A percentile compares a stretch with the other conserved stretches of the same genome.
Evolutionary conservation across 805 yeast genomes (phyloP).

Genomic region (Candida vartiovaarae): DNA sequence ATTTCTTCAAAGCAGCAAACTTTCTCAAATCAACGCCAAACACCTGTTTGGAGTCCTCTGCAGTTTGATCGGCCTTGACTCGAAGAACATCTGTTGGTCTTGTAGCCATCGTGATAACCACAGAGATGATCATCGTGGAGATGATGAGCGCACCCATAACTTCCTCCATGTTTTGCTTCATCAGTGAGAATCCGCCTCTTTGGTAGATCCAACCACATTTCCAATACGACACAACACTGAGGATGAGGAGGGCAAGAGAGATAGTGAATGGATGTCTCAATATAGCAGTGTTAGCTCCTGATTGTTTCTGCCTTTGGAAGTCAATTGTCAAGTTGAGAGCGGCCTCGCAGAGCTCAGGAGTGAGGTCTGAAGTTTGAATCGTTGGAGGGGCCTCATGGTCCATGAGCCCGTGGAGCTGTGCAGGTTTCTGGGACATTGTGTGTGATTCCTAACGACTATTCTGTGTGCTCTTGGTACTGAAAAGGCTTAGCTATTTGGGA

Average conservation of each 20-base stretch:
- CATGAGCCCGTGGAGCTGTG: slow-evolving; percentile 48
- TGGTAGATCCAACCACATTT: slow-evolving; percentile 10
- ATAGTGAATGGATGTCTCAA: slow-evolving; percentile 38
- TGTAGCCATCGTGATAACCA: slow-evolving; percentile 34
- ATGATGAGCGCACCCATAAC: slow-evolving; percentile 30
- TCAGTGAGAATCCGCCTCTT: slow-evolving; percentile 11
- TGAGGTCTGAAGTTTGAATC: slow-evolving; percentile 40
- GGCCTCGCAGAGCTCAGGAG: slow-evolving; percentile 54
- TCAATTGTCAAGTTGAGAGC: slow-evolving; percentile 61
- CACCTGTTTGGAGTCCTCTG: slow-evolving; percentile 29
- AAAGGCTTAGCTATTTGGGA: no score
- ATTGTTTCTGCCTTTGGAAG: slow-evolving; percentile 26
- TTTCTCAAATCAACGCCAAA: slow-evolving; percentile 48
- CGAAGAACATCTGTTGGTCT: slow-evolving; percentile 43
- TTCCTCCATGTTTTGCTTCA: slow-evolving; percentile 15
- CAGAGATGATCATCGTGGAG: slow-evolving; percentile 29
- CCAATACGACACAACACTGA: slow-evolving; percentile 6
- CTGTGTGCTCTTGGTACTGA: no score
- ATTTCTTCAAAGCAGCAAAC: slow-evolving; percentile 31
- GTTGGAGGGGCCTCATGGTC: slow-evolving; percentile 45
- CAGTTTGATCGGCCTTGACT: slow-evolving; percentile 29
- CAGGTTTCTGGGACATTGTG: slow-evolving; percentile 32
- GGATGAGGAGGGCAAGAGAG: slow-evolving; percentile 11
- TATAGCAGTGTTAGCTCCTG: slow-evolving; percentile 29
- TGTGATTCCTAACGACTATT: background rate